Base-by-base conservation (phyloP, 345 rosid genomes). In the Erucastrum elatum region DNA sequence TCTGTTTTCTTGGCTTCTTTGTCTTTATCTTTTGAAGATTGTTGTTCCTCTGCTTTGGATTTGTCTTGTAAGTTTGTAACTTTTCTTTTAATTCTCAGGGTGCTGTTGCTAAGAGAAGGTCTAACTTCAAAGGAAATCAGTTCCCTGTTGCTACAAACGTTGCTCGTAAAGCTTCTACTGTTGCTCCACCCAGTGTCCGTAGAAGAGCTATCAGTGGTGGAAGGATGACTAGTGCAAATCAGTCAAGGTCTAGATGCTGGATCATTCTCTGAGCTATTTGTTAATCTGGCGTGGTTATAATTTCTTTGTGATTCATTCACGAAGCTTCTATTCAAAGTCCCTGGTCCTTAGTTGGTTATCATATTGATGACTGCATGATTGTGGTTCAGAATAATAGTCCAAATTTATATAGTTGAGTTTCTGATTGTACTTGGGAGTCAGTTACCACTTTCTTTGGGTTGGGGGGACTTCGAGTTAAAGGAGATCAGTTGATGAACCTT, bases 21-120 rank as follows among this genome's bases (percentile, higher is more conserved):
- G n/a, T n/a, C n/a, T n/a, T n/a, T n/a, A n/a, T n/a, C n/a, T n/a
- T n/a, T n/a, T n/a, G n/a, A n/a, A n/a, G n/a, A n/a, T n/a, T 17
- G 3, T 60, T 13, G 44, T 16, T 64, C 8, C 3, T 9, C 35
- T 17, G 0, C 46, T 9, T n/a, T 31, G 55, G 72, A 39, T 31
- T 15, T 55, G 2, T 12, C 17, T 74, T 66, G 31, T 60, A n/a
- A 79, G 33, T 56, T 31, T 41, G n/a, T 41, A 41, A 41, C n/a
- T 51, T 51, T 46, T 60, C 39, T 34, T 27, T 10, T 69, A 8
- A 8, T 73, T 80, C 26, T 68, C 85, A 93, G 97, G 98, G 93
- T 6, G 85, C 81, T 72, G 78, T 90, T 76, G 93, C 91, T 17
- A 84, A 86, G 82, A 91, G 89, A 79, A 87, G 92, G 83, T 85